Evolutionary conservation across 2,329 filamentous ascomycete species (phyloP).

Genomic region (Juglanconis sp.): DNA sequence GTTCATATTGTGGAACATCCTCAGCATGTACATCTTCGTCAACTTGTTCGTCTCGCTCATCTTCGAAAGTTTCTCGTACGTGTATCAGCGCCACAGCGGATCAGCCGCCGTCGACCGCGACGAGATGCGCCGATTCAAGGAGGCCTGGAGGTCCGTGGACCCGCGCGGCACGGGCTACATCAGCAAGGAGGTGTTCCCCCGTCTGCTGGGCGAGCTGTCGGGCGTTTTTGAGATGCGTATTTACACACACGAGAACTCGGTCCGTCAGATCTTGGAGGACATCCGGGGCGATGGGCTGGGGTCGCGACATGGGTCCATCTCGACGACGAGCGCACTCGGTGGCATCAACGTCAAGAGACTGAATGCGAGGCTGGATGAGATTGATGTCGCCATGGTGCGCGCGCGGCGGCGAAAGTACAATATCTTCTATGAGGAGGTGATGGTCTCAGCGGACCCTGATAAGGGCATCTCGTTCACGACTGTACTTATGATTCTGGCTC

Average conservation of each 20-base stretch:
- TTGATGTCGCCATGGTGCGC: slow-evolving; percentile 74
- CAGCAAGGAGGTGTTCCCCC: slow-evolving; percentile 81
- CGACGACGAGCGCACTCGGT: slow-evolving; percentile 47
- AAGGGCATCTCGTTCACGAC: slow-evolving; percentile 88
- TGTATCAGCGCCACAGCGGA: slow-evolving; percentile 95
- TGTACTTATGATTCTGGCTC: slow-evolving; percentile 90
- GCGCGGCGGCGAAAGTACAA: slow-evolving; percentile 77
- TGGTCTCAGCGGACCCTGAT: slow-evolving; percentile 88
- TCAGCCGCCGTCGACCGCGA: slow-evolving; percentile 86
- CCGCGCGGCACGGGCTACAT: slow-evolving; percentile 90
- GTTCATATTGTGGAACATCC: slow-evolving; percentile 96
- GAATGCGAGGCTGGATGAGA: slow-evolving; percentile 66
- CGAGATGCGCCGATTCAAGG: slow-evolving; percentile 94
- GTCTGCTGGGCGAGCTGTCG: slow-evolving; percentile 85
- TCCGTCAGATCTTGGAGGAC: slow-evolving; percentile 82
- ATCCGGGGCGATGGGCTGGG: slow-evolving; percentile 59
- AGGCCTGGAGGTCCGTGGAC: slow-evolving; percentile 95
- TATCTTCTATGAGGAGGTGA: slow-evolving; percentile 93
- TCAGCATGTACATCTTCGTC: slow-evolving; percentile 99
- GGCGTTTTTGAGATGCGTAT: slow-evolving; percentile 97
- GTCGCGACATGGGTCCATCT: slow-evolving; percentile 52
- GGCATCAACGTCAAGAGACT: slow-evolving; percentile 73
- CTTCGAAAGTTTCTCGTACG: slow-evolving; percentile 98
- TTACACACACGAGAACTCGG: slow-evolving; percentile 86
- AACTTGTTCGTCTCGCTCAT: slow-evolving; percentile 98